Evolutionary conservation across 2,329 filamentous ascomycete species (phyloP).

Genomic region (Alternaria sp.): DNA sequence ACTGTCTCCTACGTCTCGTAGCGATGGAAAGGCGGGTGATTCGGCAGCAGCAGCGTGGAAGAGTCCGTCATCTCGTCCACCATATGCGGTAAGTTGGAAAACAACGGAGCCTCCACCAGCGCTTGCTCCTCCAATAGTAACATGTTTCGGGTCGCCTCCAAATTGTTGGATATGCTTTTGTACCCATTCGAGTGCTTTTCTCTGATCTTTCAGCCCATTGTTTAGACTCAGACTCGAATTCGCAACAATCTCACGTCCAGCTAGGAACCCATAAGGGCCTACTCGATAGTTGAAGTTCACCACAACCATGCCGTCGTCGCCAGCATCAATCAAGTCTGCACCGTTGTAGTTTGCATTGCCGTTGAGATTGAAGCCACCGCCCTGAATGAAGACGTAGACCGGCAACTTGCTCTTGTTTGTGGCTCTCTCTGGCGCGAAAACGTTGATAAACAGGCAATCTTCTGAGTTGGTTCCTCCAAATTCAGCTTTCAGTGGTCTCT

Average conservation of each 20-base stretch:
- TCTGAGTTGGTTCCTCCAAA: constrained; percentile 45
- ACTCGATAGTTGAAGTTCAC: constrained; percentile 55
- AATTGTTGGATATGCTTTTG: constrained; percentile 49
- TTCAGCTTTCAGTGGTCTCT: constrained; percentile 33
- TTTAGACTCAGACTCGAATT: constrained; percentile 45
- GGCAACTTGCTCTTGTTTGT: constrained; percentile 46
- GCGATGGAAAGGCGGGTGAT: constrained; percentile 51
- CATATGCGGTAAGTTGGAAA: constrained; percentile 48
- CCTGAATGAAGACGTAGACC: constrained; percentile 54
- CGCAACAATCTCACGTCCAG: constrained; percentile 39
- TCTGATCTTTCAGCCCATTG: constrained; percentile 51
- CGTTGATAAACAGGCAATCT: constrained; percentile 53
- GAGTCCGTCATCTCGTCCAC: constrained; percentile 49
- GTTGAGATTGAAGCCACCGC: constrained; percentile 50
- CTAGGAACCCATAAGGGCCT: constrained; percentile 52
- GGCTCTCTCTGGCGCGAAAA: constrained; percentile 49
- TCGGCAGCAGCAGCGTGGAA: constrained; percentile 48
- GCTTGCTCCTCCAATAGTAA: constrained; percentile 51
- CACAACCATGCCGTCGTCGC: constrained; percentile 44
- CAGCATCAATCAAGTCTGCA: constrained; percentile 43
- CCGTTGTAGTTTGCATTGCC: constrained; percentile 50
- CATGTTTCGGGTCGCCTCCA: constrained; percentile 51
- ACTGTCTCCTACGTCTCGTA: constrained; percentile 49
- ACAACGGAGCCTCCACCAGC: constrained; percentile 53
- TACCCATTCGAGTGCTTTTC: constrained; percentile 49